Evolutionary conservation across 2,329 filamentous ascomycete species (phyloP), one percentile per base, ranked within the genome.

Genomic region (Teratosphaeriaceae sp.): DNA sequence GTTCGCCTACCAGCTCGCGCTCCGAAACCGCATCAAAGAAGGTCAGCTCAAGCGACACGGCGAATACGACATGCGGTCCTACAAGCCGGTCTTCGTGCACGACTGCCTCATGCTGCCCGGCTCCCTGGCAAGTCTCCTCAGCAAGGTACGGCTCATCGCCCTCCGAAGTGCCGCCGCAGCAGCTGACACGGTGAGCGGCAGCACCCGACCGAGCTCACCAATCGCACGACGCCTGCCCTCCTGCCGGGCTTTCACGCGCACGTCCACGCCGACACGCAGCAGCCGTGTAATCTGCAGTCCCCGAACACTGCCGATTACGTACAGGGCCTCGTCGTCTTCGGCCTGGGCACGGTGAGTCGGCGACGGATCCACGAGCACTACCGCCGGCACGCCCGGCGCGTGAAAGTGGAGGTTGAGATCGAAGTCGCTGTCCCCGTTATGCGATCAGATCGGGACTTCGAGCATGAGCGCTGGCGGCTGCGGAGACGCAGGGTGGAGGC

Each of bases 1-100:
- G 7, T 45, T 53, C 33, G 50, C 50, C 26, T 52, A 60, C 39
- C 44, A 57, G 22, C 45, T 37, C n/a, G 55, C 55, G 2, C 49
- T 60, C 6, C 40, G 33, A 13, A 60, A 58, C 40, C 53, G 55
- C 16, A 45, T 61, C 20, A 20, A 38, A 13, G 42, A 48, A 34
- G 37, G 35, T n/a, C 34, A 49, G 21, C 42, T 76, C 36, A 68
- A 66, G 15, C 69, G 74, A 47, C 73, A 72, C 12, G 71, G 67
- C 47, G 67, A 74, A 20, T 74, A 76, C 51, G 74, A 74, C 4
- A 61, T 73, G 9, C 67, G 62, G 48, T 69, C 75, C 44, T 73
- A 74, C 57, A 73, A 74, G 40, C 72, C 74, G 18, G 76, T 76
- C 57, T 70, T 79, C 43, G 61, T 73, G 5, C 60, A 67, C 22